These are phyloP conservation scores for Globisporangium echinulatum DNA, from an alignment of 352 stramenopile species.

Conservation along the genomic window DNA sequence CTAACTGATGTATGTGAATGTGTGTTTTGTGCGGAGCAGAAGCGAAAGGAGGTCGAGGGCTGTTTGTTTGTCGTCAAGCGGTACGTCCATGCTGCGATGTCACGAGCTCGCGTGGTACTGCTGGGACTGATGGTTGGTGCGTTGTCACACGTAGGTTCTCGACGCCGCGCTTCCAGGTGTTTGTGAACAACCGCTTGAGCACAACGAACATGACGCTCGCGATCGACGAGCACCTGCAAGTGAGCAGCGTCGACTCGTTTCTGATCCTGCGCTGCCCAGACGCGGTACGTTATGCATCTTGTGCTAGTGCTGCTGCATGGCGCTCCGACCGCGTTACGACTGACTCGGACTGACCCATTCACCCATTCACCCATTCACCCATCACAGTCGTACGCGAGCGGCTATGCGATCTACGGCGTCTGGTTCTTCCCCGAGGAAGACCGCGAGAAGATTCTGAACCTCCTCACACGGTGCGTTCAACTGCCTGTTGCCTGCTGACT, in stretches of 20 bases:
- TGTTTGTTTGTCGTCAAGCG: slow-evolving; percentile 83
- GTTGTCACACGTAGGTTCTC: slow-evolving; percentile 33
- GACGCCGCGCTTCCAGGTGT: slow-evolving; percentile 77
- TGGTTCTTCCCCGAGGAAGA: slow-evolving; percentile 88
- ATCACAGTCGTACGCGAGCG: slow-evolving; percentile 33
- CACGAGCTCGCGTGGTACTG: background rate
- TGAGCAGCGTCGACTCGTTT: slow-evolving; percentile 83
- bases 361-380: background rate
- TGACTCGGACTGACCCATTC: no score
- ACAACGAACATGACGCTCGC: slow-evolving; percentile 83
- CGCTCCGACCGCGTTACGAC: no score
- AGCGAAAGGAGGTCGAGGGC: slow-evolving; percentile 82
- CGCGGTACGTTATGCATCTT: slow-evolving; percentile 18
- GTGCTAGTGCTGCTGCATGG: no score
- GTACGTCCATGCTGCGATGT: slow-evolving; percentile 16
- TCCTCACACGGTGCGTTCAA: slow-evolving; percentile 50
- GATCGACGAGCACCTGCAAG: slow-evolving; percentile 60
- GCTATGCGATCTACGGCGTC: slow-evolving; percentile 79
- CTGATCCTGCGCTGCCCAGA: slow-evolving; percentile 75
- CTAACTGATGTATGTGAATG: background rate
- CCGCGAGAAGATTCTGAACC: slow-evolving; percentile 66
- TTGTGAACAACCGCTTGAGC: slow-evolving; percentile 87
- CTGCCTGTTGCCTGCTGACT: no score
- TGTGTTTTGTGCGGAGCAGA: slow-evolving; percentile 26
- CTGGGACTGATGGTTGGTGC: background rate